A percentile compares a stretch with the other conserved stretches of the same genome.
Evolutionary conservation across 1,284 basidiomycete species (phyloP).

Genomic region (Tylopilus orsonianus): DNA sequence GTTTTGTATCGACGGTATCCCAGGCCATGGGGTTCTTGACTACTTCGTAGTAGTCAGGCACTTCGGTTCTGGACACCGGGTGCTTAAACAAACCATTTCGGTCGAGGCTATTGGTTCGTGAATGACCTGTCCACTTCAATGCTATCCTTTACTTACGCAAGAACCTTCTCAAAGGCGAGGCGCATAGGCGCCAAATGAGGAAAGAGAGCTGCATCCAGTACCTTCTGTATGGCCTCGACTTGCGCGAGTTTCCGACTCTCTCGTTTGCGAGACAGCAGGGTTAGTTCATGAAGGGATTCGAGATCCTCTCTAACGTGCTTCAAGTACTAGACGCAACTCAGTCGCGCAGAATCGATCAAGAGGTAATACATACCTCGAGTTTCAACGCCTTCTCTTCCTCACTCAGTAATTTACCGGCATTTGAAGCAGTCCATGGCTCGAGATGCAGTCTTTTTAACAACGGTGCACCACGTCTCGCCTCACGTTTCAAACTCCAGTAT

Average conservation of each 20-base stretch:
- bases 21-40: conserved; percentile 91
- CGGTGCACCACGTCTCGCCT: conserved; percentile 90
- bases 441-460: conserved; percentile 92
- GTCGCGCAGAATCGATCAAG: conserved; percentile 2
- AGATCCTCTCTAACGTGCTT: conserved; percentile 78
- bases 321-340: conserved; percentile 53
- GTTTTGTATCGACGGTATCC: conserved; percentile 75
- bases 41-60: conserved; percentile 92
- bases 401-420: conserved; percentile 60
- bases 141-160: conserved; percentile 48
- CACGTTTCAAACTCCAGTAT: conserved; percentile 97
- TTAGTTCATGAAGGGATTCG: conserved; percentile 69
- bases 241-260: conserved; percentile 84
- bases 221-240: conserved; percentile 65
- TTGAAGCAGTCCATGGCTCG: conserved; percentile 94
- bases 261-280: conserved; percentile 75
- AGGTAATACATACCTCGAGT: conserved; percentile 58
- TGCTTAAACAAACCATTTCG: conserved; percentile 73
- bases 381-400: conserved; percentile 86
- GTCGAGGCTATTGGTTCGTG: conserved; percentile 58
- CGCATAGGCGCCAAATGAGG: conserved; percentile 64
- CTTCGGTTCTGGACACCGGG: conserved; percentile 77
- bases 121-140: background rate
- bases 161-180: conserved; percentile 70
- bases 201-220: conserved; percentile 68